phyloP scores from a whole-genome alignment of 257 asterid genomes.

The Penstemon eatonii region DNA sequence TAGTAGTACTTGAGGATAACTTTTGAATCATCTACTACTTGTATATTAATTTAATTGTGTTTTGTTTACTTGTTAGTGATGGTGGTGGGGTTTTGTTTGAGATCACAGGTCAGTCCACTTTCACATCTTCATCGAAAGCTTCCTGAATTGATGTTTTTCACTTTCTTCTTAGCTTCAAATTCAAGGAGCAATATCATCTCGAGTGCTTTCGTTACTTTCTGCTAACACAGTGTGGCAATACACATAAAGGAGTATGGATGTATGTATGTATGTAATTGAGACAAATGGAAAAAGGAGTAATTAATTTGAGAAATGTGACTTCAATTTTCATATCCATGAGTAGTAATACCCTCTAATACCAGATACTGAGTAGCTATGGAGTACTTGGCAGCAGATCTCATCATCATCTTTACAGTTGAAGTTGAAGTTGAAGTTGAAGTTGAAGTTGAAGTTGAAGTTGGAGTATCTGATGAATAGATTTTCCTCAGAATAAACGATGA shows the following conservation, averaged over 20 bases:
- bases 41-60: background rate
- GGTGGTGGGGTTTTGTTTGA: conserved; percentile 30
- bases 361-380: conserved; percentile 82
- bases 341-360: conserved; percentile 54
- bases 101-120: background rate
- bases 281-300: no score
- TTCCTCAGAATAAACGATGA: conserved; percentile 61
- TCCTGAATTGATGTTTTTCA: background rate
- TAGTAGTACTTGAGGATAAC: no score
- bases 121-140: background rate
- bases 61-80: background rate
- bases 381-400: conserved; percentile 63
- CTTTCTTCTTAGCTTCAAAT: background rate
- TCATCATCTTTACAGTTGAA: conserved; percentile 24
- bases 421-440: conserved; percentile 18
- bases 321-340: no score
- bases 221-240: no score
- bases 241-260: no score
- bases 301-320: no score
- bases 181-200: background rate
- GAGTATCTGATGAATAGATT: conserved; percentile 27
- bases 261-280: no score
- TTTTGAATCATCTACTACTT: background rate
- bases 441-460: conserved; percentile 21
- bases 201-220: no score